A percentile compares a stretch with the other conserved stretches of the same genome.
Evolutionary conservation across 805 yeast genomes (phyloP).

Genomic region (Teunomyces cretensis): DNA sequence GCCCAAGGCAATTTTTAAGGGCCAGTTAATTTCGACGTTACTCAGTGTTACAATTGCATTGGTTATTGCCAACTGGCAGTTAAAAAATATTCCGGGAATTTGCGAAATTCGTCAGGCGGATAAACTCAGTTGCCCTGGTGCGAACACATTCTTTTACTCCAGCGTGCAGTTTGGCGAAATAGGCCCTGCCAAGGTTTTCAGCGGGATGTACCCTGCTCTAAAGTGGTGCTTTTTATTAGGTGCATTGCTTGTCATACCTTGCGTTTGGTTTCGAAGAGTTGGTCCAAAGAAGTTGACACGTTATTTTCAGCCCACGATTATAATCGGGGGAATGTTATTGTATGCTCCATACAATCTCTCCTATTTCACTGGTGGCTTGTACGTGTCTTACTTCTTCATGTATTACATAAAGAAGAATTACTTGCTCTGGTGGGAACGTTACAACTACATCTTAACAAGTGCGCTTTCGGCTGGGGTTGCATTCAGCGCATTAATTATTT

Average conservation of each 20-base stretch:
- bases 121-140: constrained; percentile 28
- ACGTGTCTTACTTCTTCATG: constrained; percentile 8
- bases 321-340: constrained; percentile 10
- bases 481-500: constrained; percentile 13
- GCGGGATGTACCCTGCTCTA: constrained; percentile 31
- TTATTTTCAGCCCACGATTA: constrained; percentile 14
- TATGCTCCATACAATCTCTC: constrained; percentile 13
- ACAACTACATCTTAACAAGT: constrained; percentile 12
- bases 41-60: constrained; percentile 19
- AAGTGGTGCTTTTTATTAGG: constrained; percentile 36
- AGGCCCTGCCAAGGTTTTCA: constrained; percentile 44
- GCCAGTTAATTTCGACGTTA: constrained; percentile 22
- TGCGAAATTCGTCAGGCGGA: constrained; percentile 20
- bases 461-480: constrained; percentile 15
- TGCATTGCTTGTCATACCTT: constrained; percentile 24
- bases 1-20: constrained; percentile 22
- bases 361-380: constrained; percentile 12
- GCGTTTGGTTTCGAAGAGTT: constrained; percentile 13
- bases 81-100: constrained; percentile 15
- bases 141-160: constrained; percentile 34
- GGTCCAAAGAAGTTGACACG: constrained; percentile 16
- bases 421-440: constrained; percentile 12
- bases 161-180: constrained; percentile 57
- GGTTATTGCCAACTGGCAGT: constrained; percentile 18
- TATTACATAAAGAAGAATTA: constrained; percentile 6